Conservation (phyloP, 345 rosid species). For the Trapa incisa region DNA sequence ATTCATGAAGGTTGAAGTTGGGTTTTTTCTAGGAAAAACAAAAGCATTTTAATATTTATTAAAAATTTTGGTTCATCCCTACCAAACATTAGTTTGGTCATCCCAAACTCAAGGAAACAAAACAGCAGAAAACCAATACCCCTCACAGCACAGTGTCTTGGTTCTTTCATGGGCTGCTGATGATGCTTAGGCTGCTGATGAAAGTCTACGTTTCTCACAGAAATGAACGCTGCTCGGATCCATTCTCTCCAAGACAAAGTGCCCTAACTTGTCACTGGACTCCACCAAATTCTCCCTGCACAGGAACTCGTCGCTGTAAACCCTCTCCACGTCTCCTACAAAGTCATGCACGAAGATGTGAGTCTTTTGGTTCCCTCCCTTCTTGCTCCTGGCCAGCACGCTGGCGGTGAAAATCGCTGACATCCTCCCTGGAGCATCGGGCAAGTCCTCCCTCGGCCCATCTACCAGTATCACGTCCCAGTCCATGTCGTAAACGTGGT, state of each 20-base stretch:
- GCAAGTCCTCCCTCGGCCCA: constrained; percentile 84
- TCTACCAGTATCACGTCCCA: constrained; percentile 93
- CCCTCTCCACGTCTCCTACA: constrained; percentile 58
- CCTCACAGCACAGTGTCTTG: background rate
- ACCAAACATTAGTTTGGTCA: no score
- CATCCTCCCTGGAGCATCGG: constrained; percentile 67
- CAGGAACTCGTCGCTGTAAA: constrained; percentile 75
- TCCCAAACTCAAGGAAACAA: background rate
- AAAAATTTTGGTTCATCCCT: no score
- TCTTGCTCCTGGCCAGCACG: constrained; percentile 74
- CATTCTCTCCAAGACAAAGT: constrained; percentile 78
- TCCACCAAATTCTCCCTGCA: constrained; percentile 80
- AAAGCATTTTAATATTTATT: no score
- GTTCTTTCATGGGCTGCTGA: background rate
- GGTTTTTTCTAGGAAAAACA: no score
- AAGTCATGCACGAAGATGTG: constrained; percentile 84
- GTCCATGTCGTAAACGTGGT: constrained; percentile 84
- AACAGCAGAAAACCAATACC: background rate
- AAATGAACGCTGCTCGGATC: constrained; percentile 45
- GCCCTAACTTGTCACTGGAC: constrained; percentile 55
- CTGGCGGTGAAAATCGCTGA: constrained; percentile 81
- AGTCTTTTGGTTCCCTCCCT: constrained; percentile 64
- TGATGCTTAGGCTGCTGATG: constrained; percentile 10
- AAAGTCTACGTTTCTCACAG: constrained; percentile 31
- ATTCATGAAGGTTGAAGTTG: no score